These are phyloP conservation scores for Pseudopediastrum boryanum DNA, from an alignment of 139 green algal species.

Conservation along the genomic window DNA sequence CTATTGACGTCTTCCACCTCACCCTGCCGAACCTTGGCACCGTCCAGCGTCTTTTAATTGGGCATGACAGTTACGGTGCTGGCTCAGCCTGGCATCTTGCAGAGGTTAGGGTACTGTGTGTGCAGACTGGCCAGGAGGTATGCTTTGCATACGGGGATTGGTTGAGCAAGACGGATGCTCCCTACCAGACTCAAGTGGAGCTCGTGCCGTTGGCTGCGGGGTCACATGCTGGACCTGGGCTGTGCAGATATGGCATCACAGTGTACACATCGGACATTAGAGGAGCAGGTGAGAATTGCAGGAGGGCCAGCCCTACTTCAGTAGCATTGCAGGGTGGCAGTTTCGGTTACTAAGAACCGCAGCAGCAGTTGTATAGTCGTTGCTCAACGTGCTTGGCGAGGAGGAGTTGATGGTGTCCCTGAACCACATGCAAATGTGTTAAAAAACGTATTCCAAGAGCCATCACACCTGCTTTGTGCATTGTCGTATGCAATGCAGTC, in stretches of 20 bases:
- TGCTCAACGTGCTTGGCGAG: too few species aligned
- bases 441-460: too few species aligned
- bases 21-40: slow-evolving; percentile 48
- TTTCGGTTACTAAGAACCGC: too few species aligned
- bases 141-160: slow-evolving; percentile 55
- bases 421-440: too few species aligned
- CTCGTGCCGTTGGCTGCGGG: slow-evolving; percentile 31
- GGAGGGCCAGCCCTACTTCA: too few species aligned
- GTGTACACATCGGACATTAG: slow-evolving; percentile 58
- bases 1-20: slow-evolving; percentile 54
- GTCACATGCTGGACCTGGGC: neutral
- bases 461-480: too few species aligned
- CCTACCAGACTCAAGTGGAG: slow-evolving; percentile 57
- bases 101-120: slow-evolving; percentile 51
- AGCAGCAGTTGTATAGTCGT: too few species aligned
- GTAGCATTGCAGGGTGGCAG: too few species aligned
- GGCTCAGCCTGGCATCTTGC: slow-evolving; percentile 68
- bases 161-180: slow-evolving; percentile 56
- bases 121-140: slow-evolving; percentile 44
- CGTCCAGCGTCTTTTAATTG: slow-evolving; percentile 60
- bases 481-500: too few species aligned
- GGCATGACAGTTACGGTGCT: slow-evolving; percentile 61
- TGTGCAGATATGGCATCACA: slow-evolving; percentile 52
- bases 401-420: too few species aligned
- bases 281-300: slow-evolving; percentile 43